Evolutionary conservation across 306 rosid species (phyloP).

Genomic region (Pterocarpus santalinus): DNA sequence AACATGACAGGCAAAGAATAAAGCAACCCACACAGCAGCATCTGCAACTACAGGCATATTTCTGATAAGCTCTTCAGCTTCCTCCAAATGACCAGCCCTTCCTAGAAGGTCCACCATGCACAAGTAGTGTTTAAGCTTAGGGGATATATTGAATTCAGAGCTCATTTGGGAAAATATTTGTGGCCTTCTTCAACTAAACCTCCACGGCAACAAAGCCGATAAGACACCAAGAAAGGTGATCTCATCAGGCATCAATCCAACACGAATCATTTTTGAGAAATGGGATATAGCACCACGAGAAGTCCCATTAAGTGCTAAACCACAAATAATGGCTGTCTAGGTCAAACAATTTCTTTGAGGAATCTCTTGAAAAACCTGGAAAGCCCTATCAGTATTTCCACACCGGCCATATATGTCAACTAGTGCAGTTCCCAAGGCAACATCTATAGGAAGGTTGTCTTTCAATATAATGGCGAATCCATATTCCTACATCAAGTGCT

Average conservation of each 20-base stretch:
- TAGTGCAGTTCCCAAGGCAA: conserved; percentile 81
- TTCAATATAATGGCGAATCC: conserved; percentile 79
- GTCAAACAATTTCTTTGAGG: conserved; percentile 77
- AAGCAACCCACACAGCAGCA: conserved; percentile 83
- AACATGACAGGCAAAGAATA: conserved; percentile 75
- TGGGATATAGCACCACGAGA: conserved; percentile 66
- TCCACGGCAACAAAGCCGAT: conserved; percentile 89
- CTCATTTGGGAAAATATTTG: conserved; percentile 67
- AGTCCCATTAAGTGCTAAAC: conserved; percentile 78
- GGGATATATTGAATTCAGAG: conserved; percentile 55
- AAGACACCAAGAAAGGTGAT: conserved; percentile 84
- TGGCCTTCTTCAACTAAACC: conserved; percentile 86
- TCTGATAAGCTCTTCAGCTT: conserved; percentile 72
- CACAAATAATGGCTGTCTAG: conserved; percentile 86
- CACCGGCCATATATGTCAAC: conserved; percentile 89
- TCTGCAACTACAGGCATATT: conserved; percentile 74
- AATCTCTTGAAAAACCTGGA: conserved; percentile 73
- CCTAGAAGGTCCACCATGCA: conserved; percentile 93
- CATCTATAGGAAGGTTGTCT: conserved; percentile 59
- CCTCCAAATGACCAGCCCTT: conserved; percentile 80
- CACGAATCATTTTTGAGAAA: conserved; percentile 70
- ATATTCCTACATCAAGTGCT: conserved; percentile 80
- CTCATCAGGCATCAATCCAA: conserved; percentile 79
- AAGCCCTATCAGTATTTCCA: conserved; percentile 76
- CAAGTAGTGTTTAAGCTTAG: conserved; percentile 74